These are phyloP conservation scores for Saksenaea oblongispora DNA, from an alignment of 371 early-diverging fungal species.

Conservation along the genomic window DNA sequence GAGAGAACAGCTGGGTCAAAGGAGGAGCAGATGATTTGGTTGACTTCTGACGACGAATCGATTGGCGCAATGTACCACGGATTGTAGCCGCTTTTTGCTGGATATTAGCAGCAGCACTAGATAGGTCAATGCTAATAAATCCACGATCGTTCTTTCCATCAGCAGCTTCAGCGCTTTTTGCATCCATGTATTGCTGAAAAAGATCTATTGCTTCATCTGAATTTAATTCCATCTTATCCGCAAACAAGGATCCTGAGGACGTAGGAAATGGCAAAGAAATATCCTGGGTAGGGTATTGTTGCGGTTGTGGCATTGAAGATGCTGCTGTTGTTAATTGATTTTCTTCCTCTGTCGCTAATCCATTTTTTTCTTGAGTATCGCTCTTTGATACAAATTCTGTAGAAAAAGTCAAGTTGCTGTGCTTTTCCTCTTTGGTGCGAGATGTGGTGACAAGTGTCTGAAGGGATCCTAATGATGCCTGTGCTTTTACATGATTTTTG, in stretches of 20 bases:
- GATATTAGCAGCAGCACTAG: constrained; percentile 8
- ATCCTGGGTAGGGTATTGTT: constrained; percentile 6
- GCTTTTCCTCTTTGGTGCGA: background rate
- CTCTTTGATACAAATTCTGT: background rate
- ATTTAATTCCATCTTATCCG: constrained; percentile 44
- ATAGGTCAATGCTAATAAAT: constrained; percentile 22
- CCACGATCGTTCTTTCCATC: constrained; percentile 5
- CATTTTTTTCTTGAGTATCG: background rate
- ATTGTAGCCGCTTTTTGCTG: constrained; percentile 22
- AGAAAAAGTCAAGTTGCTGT: background rate
- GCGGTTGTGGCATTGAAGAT: constrained; percentile 1
- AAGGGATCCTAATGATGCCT: constrained; percentile 7
- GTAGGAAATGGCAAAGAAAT: constrained; percentile 34
- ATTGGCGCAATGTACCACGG: constrained; percentile 21
- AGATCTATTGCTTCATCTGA: constrained; percentile 28
- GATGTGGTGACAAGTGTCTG: constrained; percentile 4
- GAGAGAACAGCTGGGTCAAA: constrained; percentile 14
- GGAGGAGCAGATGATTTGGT: constrained; percentile 17
- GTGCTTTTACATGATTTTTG: constrained; percentile 5
- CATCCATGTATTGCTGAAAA: constrained; percentile 27
- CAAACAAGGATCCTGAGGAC: constrained; percentile 33
- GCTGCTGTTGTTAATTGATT: background rate
- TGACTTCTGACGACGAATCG: constrained; percentile 27
- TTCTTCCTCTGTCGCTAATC: background rate
- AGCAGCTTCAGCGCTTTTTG: constrained; percentile 5